Evolutionary conservation across 768 basidiomycete species (phyloP), one percentile per base, ranked within the genome.

Genomic region (Macrolepiota fuliginosa): DNA sequence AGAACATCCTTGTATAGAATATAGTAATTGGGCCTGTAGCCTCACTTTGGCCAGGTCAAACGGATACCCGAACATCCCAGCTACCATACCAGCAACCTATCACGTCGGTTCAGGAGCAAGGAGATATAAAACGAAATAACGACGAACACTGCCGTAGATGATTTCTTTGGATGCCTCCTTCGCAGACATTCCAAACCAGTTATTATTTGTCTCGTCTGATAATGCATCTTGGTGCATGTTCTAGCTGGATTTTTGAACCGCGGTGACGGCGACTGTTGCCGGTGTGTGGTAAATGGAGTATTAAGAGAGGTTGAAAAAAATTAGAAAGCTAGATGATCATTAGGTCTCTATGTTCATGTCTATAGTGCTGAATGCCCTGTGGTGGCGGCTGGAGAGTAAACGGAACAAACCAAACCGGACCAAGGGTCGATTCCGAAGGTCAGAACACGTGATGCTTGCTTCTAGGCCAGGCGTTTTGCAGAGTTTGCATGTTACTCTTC

Each of bases 41-140:
- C 93, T 85, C 63, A 98, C 94, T 76, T 96, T 96, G 64, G 92
- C 90, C 39, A 96, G 81, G 76, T 96, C 94, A 68, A 95, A 94
- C 2, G 94, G 95, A 69, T 94, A 93, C 75, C 94, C 94, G 65
- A 96, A 89, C 6, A 94, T 80, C 74, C 94, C 92, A 22, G 92
- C 89, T 11, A 84, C 81, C 79, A 95, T 92, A 11, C 94, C 93
- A 54, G 94, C 91, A 24, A 83, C 71, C 91, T 91, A 56, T 50
- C 58, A n/a, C 19, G 24, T 12, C 1, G 6, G 24, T 27, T 36
- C 2, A 54, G 27, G 29, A 35, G 24, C 2, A 25, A 13, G 15
- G 13, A n/a, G 6, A 50, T 46, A 24, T 25, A 36, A 51, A 9
- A 15, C 24, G 40, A 40, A 9, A 46, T 35, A 37, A 37, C 49